Evolutionary conservation across 129 eudicot genomes (phyloP), one percentile per base, ranked within the genome.

Genomic region (Gnaphalium uliginosum): DNA sequence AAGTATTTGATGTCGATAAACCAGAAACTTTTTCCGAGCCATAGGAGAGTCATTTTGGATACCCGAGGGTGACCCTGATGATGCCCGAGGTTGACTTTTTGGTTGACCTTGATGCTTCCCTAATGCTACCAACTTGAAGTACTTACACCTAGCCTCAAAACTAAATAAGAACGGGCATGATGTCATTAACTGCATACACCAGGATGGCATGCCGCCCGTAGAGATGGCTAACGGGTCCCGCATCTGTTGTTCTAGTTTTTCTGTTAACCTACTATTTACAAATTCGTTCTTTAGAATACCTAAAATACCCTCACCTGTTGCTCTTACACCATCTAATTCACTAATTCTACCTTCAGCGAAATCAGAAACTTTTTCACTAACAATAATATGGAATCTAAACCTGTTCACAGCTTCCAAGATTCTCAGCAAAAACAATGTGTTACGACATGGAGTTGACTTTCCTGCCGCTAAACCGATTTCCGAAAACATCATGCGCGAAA

Each of bases 181-280:
- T 30, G 83, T 46, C 87, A 91, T 86, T 56, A 91, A 83, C 33
- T 87, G 90, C 37, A 53, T 69, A 63, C 97, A 94, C 99, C 99
- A 94, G 24, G 87, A 76, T 4, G 96, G 99, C 93, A 94, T 82
- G 69, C 90, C 90, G 25, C 97, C 97, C 32, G 76, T 73, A 67
- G 87, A 83, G 56, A 87, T 80, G 37, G 89, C 83, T 72, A 91
- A 78, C 19, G 96, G 85, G 73, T 94, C 97, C 64, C 91, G 81
- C 89, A 94, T 85, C 79, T 94, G 99, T 83, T 87, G 99, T 73
- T 89, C 94, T 51, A 94, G 82, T 80, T 91, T 94, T 75, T 94
- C 99, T 10, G 96, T 87, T 79, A 94, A 81, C 71, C 88, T 87
- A 64, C 78, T 80, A 74, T 81, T 94, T 50, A 89, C 93, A 84